Conservation (phyloP, 495 filamentous ascomycete genomes). For the Aspergillus ellipticus region DNA sequence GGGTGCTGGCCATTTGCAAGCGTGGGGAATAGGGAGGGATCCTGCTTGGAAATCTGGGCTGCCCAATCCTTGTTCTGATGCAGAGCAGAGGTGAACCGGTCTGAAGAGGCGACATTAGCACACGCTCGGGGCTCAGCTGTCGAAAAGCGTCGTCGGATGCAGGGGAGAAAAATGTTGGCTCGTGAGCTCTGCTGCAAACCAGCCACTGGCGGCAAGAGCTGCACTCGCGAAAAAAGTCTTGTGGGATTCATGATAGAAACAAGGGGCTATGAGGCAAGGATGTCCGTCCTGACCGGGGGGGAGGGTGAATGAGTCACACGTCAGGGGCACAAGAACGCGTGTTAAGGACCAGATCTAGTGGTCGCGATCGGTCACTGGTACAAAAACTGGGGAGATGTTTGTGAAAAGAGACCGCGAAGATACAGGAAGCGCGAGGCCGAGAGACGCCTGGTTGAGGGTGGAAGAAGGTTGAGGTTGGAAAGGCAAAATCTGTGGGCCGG, state of each 20-base stretch:
- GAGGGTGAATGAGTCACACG: neutral
- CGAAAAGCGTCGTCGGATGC: neutral
- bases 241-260: neutral
- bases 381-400: neutral
- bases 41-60: constrained; percentile 56
- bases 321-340: neutral
- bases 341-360: neutral
- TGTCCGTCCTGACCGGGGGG: neutral
- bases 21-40: constrained; percentile 70
- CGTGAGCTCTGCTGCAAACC: neutral
- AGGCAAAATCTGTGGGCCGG: neutral
- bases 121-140: neutral
- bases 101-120: constrained; percentile 13
- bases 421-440: neutral
- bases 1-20: constrained; percentile 68
- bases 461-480: neutral
- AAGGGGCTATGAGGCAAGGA: neutral
- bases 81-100: constrained; percentile 32
- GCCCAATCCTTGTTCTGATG: constrained; percentile 67
- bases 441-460: neutral
- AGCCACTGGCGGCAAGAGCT: neutral
- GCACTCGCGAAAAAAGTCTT: neutral
- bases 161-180: neutral
- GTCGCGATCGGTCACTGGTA: neutral
- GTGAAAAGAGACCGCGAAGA: neutral